Percentiles rank a stretch among this genome's conserved stretches.
Evolutionary conservation across 2,329 filamentous ascomycete species (phyloP).

Genomic region (Fusarium bactridioides): DNA sequence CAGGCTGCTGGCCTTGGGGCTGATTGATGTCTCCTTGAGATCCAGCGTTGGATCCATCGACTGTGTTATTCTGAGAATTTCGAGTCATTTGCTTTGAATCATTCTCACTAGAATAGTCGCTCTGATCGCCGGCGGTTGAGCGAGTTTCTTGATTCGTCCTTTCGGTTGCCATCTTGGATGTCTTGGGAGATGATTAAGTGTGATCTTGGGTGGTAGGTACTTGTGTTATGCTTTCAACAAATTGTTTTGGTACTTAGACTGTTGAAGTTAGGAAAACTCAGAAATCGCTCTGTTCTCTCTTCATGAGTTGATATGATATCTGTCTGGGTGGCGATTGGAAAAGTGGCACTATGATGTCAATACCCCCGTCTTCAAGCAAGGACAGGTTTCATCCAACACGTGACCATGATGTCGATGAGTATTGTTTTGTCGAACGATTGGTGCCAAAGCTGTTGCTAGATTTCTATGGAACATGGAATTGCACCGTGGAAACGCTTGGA

Average conservation of each 20-base stretch:
- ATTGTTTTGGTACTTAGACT: accelerated
- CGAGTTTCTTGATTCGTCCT: background rate
- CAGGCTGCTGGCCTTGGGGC: background rate
- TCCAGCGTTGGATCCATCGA: background rate
- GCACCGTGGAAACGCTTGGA: background rate
- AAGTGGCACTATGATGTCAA: conserved; percentile 2
- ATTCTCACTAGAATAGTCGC: background rate
- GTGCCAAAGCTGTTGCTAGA: background rate
- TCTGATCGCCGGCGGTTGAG: background rate
- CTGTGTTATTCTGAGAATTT: background rate
- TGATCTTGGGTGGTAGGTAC: accelerated
- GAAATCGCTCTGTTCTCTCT: background rate
- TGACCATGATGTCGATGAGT: background rate
- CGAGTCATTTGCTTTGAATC: background rate
- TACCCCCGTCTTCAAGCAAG: background rate
- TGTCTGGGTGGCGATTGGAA: background rate
- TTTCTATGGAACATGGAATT: background rate
- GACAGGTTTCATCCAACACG: background rate
- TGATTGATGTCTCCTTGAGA: background rate
- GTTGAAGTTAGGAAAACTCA: background rate
- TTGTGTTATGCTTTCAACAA: background rate
- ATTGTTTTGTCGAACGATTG: background rate
- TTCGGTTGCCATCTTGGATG: background rate
- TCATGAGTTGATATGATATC: background rate
- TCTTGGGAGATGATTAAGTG: accelerated